phyloP scores from a whole-genome alignment of 108 stramenopile species.

The Tribonema minus region DNA sequence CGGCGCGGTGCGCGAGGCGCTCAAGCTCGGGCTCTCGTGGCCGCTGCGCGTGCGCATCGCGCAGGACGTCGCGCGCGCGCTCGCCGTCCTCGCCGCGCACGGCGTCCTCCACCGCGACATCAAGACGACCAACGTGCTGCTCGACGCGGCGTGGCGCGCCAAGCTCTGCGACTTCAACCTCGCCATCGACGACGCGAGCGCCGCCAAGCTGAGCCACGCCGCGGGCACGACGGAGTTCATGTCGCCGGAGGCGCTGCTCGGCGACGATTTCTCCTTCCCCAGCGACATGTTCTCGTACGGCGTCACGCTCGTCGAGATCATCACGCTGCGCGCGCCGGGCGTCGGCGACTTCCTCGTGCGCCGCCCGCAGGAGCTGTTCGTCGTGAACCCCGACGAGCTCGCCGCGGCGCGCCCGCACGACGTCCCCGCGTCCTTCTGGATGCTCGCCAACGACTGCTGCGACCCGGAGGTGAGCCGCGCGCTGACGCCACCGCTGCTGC shows the following conservation, averaged over 20 bases:
- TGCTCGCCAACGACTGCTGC: background rate
- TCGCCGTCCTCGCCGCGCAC: conserved; percentile 51
- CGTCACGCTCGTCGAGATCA: conserved; percentile 37
- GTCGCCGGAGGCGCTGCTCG: conserved; percentile 40
- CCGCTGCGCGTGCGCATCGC: conserved; percentile 42
- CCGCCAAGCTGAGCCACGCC: conserved; percentile 31
- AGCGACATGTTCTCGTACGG: conserved; percentile 39
- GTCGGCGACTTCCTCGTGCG: conserved; percentile 16
- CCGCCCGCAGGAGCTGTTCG: conserved; percentile 29
- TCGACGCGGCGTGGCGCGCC: conserved; percentile 31
- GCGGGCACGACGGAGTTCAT: conserved; percentile 43
- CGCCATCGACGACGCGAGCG: conserved; percentile 29
- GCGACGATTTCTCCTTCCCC: conserved; percentile 22
- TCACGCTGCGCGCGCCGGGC: conserved; percentile 14
- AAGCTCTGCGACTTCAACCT: conserved; percentile 48
- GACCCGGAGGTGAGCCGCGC: too few species aligned
- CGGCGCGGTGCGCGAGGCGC: conserved; percentile 51
- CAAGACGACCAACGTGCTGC: conserved; percentile 51
- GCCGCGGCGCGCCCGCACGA: conserved; percentile 20
- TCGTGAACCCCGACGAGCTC: conserved; percentile 28
- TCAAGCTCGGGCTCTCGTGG: conserved; percentile 34
- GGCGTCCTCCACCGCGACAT: conserved; percentile 53
- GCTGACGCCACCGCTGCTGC: too few species aligned
- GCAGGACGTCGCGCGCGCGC: conserved; percentile 43
- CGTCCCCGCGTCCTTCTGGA: conserved; percentile 8